Percentiles rank a stretch among this genome's conserved stretches.
phyloP scores from a whole-genome alignment of 2,329 filamentous ascomycete genomes.

The Penicillium concentricum region DNA sequence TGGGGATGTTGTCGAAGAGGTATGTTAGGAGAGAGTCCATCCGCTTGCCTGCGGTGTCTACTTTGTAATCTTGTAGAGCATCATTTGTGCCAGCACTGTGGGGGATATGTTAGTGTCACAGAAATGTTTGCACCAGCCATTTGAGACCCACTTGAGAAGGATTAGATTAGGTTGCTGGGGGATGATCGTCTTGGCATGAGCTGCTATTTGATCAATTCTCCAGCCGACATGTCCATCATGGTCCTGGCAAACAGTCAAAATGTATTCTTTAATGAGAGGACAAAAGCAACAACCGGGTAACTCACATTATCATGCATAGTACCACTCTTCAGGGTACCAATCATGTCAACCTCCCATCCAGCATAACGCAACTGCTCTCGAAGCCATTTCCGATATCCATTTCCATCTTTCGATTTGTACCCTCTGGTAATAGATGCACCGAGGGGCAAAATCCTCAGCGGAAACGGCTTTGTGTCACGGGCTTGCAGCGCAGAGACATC shows the following conservation, averaged over 20 bases:
- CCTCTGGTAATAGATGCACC: slow-evolving; percentile 43
- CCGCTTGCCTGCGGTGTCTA: slow-evolving; percentile 19
- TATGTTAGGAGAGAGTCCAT: slow-evolving; percentile 27
- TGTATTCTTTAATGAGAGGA: not conserved
- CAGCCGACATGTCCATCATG: slow-evolving; percentile 28
- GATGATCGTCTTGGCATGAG: slow-evolving; percentile 7
- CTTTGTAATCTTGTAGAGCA: slow-evolving; percentile 22
- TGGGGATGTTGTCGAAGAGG: slow-evolving; percentile 23
- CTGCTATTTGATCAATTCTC: slow-evolving; percentile 21
- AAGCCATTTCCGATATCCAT: slow-evolving; percentile 43
- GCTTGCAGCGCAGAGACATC: not conserved
- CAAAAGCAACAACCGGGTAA: not conserved
- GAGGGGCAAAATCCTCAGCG: slow-evolving; percentile 27
- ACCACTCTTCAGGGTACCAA: slow-evolving; percentile 25
- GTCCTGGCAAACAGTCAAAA: slow-evolving; percentile 12
- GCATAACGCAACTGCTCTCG: slow-evolving; percentile 33
- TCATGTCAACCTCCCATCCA: slow-evolving; percentile 31
- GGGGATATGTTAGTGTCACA: not conserved
- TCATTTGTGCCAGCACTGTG: slow-evolving; percentile 38
- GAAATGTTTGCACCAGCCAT: not conserved
- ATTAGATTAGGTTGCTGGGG: slow-evolving; percentile 28
- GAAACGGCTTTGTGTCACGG: slow-evolving; percentile 10
- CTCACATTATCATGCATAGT: slow-evolving; percentile 29
- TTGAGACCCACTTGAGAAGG: slow-evolving; percentile 25
- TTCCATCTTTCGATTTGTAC: slow-evolving; percentile 30